phyloP scores from a whole-genome alignment of 164 flowering plant genomes.

The Aristolochia fimbriata region DNA sequence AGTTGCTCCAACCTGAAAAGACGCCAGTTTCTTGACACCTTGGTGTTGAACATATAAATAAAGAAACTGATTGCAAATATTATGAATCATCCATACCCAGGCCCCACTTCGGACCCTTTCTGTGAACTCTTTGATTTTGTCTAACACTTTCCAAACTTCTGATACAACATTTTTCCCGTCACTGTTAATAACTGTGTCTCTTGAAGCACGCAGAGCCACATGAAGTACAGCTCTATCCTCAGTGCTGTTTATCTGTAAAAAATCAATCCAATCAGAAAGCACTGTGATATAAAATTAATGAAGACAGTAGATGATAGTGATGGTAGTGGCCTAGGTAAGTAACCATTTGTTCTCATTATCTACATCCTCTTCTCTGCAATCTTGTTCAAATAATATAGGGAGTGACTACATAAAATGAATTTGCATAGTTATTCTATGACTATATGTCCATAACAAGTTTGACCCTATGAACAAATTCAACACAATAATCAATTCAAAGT shows the following conservation, averaged over 20 bases:
- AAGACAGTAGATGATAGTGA: background rate
- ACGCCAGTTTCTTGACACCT: slow-evolving; percentile 1
- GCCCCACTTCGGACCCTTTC: slow-evolving; percentile 84
- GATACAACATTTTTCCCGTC: slow-evolving; percentile 94
- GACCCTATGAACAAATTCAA: no score
- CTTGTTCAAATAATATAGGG: no score
- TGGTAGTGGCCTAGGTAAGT: no score
- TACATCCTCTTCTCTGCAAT: no score
- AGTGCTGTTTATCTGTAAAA: slow-evolving; percentile 71
- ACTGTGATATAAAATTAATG: background rate
- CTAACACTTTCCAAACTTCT: slow-evolving; percentile 90
- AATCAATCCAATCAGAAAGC: background rate
- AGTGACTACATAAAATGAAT: no score
- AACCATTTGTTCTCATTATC: no score
- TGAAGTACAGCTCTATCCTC: slow-evolving; percentile 94
- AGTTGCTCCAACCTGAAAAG: slow-evolving; percentile 79
- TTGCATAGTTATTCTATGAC: no score
- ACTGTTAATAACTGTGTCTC: slow-evolving; percentile 55
- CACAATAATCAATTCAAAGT: no score
- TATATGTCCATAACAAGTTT: no score
- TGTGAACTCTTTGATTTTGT: slow-evolving; percentile 77
- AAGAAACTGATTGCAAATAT: background rate
- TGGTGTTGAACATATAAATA: slow-evolving; percentile 2
- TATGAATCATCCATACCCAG: slow-evolving; percentile 48
- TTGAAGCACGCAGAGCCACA: slow-evolving; percentile 89